A percentile compares a stretch with the other conserved stretches of the same genome.
These are phyloP conservation scores for Lepiota brunneoincarnata DNA, from an alignment of 768 basidiomycete genomes.

Conservation along the genomic window DNA sequence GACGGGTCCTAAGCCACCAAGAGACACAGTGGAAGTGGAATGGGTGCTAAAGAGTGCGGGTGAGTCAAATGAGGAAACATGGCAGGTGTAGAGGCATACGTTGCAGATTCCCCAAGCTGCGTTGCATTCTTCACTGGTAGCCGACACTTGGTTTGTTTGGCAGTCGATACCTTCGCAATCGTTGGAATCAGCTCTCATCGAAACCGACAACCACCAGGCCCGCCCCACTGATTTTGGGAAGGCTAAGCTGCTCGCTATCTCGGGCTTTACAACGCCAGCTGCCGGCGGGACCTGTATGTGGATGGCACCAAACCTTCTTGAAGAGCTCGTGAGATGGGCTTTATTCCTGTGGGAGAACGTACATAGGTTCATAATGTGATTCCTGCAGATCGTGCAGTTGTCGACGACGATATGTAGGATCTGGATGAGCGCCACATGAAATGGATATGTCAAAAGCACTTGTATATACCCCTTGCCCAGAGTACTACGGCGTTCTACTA, in stretches of 20 bases:
- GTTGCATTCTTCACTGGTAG: slow-evolving; percentile 94
- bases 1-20: slow-evolving; percentile 97
- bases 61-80: not conserved
- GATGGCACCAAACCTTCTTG: slow-evolving; percentile 35
- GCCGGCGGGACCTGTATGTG: slow-evolving; percentile 34
- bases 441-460: not conserved
- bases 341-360: slow-evolving; percentile 25
- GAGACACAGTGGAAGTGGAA: slow-evolving; percentile 99
- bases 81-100: slow-evolving; percentile 42
- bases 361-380: slow-evolving; percentile 99
- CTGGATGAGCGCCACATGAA: slow-evolving; percentile 15
- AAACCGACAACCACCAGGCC: slow-evolving; percentile 28
- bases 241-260: slow-evolving; percentile 30
- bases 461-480: slow-evolving; percentile 93
- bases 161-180: slow-evolving; percentile 89
- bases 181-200: slow-evolving; percentile 3
- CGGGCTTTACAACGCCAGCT: slow-evolving; percentile 33
- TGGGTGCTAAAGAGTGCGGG: slow-evolving; percentile 63
- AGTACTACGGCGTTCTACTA: slow-evolving; percentile 99
- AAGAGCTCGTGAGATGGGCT: not conserved
- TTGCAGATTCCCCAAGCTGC: slow-evolving; percentile 99
- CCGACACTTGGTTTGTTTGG: slow-evolving; percentile 97
- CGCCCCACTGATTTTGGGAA: slow-evolving; percentile 38
- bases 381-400: slow-evolving; percentile 99
- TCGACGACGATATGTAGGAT: slow-evolving; percentile 92